A percentile compares a stretch with the other conserved stretches of the same genome.
These are phyloP conservation scores for Uncinocarpus reesii DNA, from an alignment of 2,329 filamentous ascomycete genomes.

Conservation along the genomic window DNA sequence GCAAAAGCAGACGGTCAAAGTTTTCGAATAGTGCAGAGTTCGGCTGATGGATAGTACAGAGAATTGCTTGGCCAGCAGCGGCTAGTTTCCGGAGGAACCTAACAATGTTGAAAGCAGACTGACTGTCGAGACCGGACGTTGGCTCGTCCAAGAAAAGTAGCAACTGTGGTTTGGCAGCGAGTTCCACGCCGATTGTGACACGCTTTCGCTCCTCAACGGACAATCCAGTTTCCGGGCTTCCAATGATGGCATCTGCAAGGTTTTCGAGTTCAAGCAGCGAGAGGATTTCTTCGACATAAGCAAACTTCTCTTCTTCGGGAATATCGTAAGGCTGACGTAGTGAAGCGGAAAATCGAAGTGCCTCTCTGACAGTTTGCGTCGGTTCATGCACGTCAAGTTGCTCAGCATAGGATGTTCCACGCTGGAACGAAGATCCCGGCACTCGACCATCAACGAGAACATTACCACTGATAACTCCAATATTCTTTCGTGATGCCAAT, in stretches of 20 bases:
- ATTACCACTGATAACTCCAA: slow-evolving; percentile 78
- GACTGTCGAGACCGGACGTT: slow-evolving; percentile 83
- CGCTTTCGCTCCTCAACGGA: slow-evolving; percentile 60
- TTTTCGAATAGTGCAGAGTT: slow-evolving; percentile 89
- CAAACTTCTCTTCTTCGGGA: slow-evolving; percentile 65
- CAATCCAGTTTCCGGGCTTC: slow-evolving; percentile 68
- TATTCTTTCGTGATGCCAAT: slow-evolving; percentile 71
- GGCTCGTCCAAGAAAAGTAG: slow-evolving; percentile 90
- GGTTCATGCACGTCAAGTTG: slow-evolving; percentile 83
- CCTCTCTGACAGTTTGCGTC: slow-evolving; percentile 79
- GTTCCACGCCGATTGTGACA: slow-evolving; percentile 89
- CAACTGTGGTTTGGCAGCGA: slow-evolving; percentile 81
- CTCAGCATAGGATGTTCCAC: slow-evolving; percentile 67
- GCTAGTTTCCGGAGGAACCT: slow-evolving; percentile 82
- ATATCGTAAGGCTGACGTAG: slow-evolving; percentile 71
- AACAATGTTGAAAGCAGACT: slow-evolving; percentile 86
- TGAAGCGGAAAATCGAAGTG: slow-evolving; percentile 72
- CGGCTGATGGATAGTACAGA: slow-evolving; percentile 98
- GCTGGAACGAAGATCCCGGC: slow-evolving; percentile 66
- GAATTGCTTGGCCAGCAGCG: slow-evolving; percentile 78
- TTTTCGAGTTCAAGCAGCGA: slow-evolving; percentile 81
- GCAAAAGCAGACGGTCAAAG: slow-evolving; percentile 57
- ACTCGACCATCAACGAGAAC: slow-evolving; percentile 68
- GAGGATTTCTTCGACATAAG: slow-evolving; percentile 84
- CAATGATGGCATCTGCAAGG: slow-evolving; percentile 82